Evolutionary conservation across 129 eudicot genomes (phyloP).

Genomic region (Escallonia herrerae): DNA sequence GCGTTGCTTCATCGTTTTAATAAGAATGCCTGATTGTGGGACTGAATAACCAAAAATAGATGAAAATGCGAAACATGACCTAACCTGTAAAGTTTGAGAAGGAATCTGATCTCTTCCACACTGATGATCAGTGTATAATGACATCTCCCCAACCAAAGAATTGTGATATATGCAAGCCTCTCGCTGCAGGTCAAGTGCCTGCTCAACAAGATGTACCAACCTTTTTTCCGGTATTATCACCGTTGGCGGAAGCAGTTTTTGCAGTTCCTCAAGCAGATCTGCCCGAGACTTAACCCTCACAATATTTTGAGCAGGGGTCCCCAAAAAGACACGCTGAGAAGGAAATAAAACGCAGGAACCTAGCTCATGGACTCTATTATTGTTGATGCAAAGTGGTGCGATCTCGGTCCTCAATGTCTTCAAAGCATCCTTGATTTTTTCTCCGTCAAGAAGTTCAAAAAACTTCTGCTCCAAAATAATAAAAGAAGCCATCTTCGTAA

Average conservation of each 20-base stretch:
- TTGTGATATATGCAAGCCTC: constrained; percentile 77
- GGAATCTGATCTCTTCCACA: constrained; percentile 87
- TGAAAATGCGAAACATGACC: constrained; percentile 7
- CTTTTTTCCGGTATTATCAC: constrained; percentile 71
- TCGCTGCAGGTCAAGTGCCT: constrained; percentile 74
- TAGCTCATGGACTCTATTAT: constrained; percentile 50
- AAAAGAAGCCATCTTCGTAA: constrained; percentile 58
- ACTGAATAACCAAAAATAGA: too few relatives aligned
- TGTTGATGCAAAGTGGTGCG: constrained; percentile 51
- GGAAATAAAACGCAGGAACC: constrained; percentile 44
- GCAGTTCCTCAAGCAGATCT: constrained; percentile 59
- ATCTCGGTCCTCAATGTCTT: constrained; percentile 79
- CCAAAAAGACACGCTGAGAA: constrained; percentile 22
- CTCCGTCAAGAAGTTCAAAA: constrained; percentile 59
- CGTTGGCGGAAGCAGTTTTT: constrained; percentile 68
- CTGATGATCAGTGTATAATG: constrained; percentile 71
- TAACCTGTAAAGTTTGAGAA: constrained; percentile 73
- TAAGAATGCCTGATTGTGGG: background rate
- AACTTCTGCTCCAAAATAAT: constrained; percentile 76
- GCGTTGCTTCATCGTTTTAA: background rate
- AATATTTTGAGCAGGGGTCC: constrained; percentile 24
- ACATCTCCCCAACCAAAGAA: constrained; percentile 53
- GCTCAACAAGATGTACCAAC: constrained; percentile 77
- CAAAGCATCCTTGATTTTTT: constrained; percentile 68
- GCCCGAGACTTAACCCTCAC: constrained; percentile 39